A percentile compares a stretch with the other conserved stretches of the same genome.
Conservation (phyloP, 1,139 yeast genomes). For the Saccharomyces hybrid region DNA sequence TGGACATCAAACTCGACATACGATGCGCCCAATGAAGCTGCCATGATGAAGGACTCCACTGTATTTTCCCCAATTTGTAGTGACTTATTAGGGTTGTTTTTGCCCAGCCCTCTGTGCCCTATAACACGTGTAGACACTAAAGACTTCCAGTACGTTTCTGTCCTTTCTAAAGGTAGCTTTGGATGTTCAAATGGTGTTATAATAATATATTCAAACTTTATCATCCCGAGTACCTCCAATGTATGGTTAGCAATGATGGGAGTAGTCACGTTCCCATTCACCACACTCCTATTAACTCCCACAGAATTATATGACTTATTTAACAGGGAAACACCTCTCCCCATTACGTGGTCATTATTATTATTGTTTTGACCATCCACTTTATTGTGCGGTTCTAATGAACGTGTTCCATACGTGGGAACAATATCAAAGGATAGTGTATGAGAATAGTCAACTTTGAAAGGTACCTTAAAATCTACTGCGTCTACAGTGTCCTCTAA, state of each 20-base stretch:
- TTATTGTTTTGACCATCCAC: neutral
- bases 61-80: constrained; percentile 95
- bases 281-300: constrained; percentile 62
- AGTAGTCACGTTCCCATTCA: constrained; percentile 59
- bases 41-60: constrained; percentile 90
- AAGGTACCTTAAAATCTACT: constrained; percentile 59
- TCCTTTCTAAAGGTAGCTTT: constrained; percentile 47
- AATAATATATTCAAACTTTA: constrained; percentile 67
- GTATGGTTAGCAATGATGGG: constrained; percentile 72
- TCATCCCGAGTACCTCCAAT: constrained; percentile 67
- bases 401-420: constrained; percentile 57
- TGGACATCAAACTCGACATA: constrained; percentile 97
- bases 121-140: constrained; percentile 83
- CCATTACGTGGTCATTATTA: constrained; percentile 43
- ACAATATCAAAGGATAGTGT: constrained; percentile 75
- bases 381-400: neutral
- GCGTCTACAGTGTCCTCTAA: constrained; percentile 85
- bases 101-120: constrained; percentile 95
- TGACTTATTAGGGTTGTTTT: constrained; percentile 68
- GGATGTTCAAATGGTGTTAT: constrained; percentile 72
- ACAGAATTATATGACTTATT: constrained; percentile 58
- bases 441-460: constrained; percentile 46
- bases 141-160: constrained; percentile 90
- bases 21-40: constrained; percentile 89
- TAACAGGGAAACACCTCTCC: constrained; percentile 79